Conservation (phyloP, 495 filamentous ascomycete genomes). For the Mycothermus thermophilus region DNA sequence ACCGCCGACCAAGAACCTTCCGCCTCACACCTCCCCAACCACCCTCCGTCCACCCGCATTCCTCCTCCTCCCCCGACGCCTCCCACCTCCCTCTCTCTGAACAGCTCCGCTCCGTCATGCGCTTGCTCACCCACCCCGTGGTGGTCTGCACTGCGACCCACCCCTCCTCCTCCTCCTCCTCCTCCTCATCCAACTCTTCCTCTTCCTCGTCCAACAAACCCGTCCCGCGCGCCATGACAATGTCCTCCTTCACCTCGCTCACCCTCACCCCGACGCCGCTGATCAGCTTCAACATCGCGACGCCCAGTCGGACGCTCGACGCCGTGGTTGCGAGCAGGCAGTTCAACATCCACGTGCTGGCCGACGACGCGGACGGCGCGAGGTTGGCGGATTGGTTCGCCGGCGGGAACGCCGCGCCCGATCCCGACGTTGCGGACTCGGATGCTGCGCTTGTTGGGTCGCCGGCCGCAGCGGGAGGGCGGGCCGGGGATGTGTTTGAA, state of each 20-base stretch:
- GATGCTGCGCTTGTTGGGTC: too few relatives aligned
- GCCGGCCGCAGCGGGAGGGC: too few relatives aligned
- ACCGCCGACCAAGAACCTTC: conserved; percentile 3
- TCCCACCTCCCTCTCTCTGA: conserved; percentile 15
- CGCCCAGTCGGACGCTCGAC: conserved; percentile 55
- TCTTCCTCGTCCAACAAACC: conserved; percentile 4
- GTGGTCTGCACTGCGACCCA: conserved; percentile 50
- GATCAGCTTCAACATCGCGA: conserved; percentile 66
- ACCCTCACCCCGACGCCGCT: conserved; percentile 50
- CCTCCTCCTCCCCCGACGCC: neutral
- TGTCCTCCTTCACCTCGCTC: conserved; percentile 73
- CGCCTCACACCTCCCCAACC: conserved; percentile 5
- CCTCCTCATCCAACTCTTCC: conserved; percentile 12
- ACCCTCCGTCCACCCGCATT: conserved; percentile 4
- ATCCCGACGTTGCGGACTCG: too few relatives aligned
- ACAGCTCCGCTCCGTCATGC: conserved; percentile 50
- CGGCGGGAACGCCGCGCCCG: conserved; percentile 22
- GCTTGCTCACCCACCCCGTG: conserved; percentile 55
- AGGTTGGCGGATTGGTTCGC: conserved; percentile 32
- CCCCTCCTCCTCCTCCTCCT: conserved; percentile 5
- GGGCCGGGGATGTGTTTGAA: conserved; percentile 15
- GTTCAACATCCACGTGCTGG: conserved; percentile 39
- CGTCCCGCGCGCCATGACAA: conserved; percentile 50
- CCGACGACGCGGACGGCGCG: conserved; percentile 26
- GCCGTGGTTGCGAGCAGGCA: conserved; percentile 35